Percentiles rank a stretch among this genome's conserved stretches.
Conservation (phyloP, 352 stramenopile genomes). For the Phytophthora rubi region DNA sequence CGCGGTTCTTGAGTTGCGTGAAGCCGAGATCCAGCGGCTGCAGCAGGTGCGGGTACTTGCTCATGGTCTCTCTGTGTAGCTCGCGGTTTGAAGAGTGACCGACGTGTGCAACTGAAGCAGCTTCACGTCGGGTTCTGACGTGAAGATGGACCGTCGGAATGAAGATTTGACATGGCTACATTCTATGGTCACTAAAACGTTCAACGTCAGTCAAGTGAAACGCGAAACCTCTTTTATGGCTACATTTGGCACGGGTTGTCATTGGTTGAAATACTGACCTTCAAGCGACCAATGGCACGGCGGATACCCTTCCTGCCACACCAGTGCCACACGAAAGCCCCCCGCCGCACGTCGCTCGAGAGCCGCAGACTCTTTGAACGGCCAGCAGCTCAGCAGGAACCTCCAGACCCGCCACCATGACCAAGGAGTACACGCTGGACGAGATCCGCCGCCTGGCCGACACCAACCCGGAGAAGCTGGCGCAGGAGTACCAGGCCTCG, state of each 20-base stretch:
- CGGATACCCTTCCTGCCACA: background rate
- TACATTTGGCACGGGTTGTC: too few relatives aligned
- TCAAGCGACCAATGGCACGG: background rate
- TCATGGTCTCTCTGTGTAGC: conserved; percentile 31
- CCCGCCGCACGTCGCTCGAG: conserved; percentile 18
- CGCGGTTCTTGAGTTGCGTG: conserved; percentile 85
- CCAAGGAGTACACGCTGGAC: conserved; percentile 81
- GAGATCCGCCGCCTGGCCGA: conserved; percentile 82
- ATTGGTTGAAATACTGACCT: background rate
- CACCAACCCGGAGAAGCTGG: conserved; percentile 73
- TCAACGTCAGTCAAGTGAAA: too few relatives aligned
- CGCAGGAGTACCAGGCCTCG: conserved; percentile 73
- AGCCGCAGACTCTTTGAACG: conserved; percentile 37
- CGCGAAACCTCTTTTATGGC: too few relatives aligned
- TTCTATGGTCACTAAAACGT: too few relatives aligned
- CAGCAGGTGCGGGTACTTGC: conserved; percentile 82
- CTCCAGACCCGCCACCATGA: conserved; percentile 42
- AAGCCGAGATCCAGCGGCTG: conserved; percentile 83
- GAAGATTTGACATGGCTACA: background rate
- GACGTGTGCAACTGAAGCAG: background rate
- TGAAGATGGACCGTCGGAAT: conserved; percentile 14
- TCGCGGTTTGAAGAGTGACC: background rate
- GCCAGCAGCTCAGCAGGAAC: conserved; percentile 27
- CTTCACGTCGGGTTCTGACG: conserved; percentile 23
- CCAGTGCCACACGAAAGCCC: background rate